Base-by-base conservation (phyloP, 2,329 filamentous ascomycete species). In the Diaporthe ampelina region DNA sequence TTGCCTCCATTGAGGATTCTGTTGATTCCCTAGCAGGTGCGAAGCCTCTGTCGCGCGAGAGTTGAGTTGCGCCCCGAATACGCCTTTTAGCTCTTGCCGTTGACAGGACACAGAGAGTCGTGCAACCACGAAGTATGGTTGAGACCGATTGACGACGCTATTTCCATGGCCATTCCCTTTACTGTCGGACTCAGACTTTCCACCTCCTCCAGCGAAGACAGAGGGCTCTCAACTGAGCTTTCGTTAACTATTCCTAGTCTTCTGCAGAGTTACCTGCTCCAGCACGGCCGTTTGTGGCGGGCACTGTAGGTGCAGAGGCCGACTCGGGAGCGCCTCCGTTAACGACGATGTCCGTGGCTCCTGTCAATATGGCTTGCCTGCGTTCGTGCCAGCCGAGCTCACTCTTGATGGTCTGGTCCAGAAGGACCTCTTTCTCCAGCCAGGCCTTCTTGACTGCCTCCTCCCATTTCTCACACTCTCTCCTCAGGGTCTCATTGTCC, bases 401-500 rank as follows among this genome's bases (percentile, higher is more conserved):
- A 79, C 86, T 88, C 79, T 88, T 83, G 78, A 94, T 88, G 43
- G 93, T 88, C 79, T 95, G 94, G 73, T 94, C 90, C n/a, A 97
- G 83, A 24, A 96, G 83, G 40, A 94, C 88, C 83, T 97, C 94
- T 83, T 96, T 96, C 83, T 94, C 91, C 19, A 91, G 85, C 94
- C 94, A 97, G 80, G 95, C 93, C 76, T 91, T 88, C 81, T 90
- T 90, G 82, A 93, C 92, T 17, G 87, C 79, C 48, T 90, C 89
- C 81, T 96, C 93, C 82, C 93, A 88, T 57, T 85, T 85, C 76
- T 92, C 91, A 77, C 91, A 91, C 81, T 95, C 92, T 72, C 85
- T 86, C 78, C 88, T 89, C 68, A 97, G 85, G 52, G 86, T 83
- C 70, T 93, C 91, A 73, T 87, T 86, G 69, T 95, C 92, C 75